These are phyloP conservation scores for Fusarium metavorans DNA, from an alignment of 2,329 filamentous ascomycete species.

Conservation along the genomic window DNA sequence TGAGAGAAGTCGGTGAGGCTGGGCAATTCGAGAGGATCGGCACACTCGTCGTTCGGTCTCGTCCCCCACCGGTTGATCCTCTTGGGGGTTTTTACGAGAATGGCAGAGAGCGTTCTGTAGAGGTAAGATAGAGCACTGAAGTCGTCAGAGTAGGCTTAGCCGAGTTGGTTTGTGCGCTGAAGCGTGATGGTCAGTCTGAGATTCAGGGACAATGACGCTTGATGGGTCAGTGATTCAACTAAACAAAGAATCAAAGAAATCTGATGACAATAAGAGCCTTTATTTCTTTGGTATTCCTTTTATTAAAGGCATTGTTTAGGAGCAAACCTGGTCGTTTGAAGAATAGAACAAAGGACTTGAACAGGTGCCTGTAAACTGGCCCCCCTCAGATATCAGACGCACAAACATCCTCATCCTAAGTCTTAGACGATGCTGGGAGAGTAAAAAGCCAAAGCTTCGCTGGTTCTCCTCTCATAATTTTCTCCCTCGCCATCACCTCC, in stretches of 20 bases:
- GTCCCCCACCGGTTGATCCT: not conserved
- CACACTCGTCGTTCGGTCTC: not conserved
- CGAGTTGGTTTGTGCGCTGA: not conserved
- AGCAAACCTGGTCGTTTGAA: not conserved
- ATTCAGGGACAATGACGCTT: not conserved
- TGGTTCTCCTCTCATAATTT: not conserved
- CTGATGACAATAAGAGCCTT: fast-evolving
- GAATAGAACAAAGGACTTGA: not conserved
- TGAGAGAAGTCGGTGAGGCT: not conserved
- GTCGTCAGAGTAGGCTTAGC: not conserved
- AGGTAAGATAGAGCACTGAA: not conserved
- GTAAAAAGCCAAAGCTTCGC: not conserved
- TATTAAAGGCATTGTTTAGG: not conserved
- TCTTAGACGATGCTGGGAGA: not conserved
- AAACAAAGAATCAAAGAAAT: not conserved
- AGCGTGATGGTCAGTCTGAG: not conserved
- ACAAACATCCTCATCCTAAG: not conserved
- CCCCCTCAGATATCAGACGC: not conserved
- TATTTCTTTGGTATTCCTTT: not conserved
- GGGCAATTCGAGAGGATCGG: not conserved
- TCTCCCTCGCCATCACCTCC: not conserved
- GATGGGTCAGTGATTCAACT: not conserved
- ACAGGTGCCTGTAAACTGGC: not conserved
- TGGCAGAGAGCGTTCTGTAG: not conserved
- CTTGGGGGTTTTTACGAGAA: not conserved